These are phyloP conservation scores for Colletotrichum coccodes DNA, from an alignment of 2,329 filamentous ascomycete species.

Conservation along the genomic window DNA sequence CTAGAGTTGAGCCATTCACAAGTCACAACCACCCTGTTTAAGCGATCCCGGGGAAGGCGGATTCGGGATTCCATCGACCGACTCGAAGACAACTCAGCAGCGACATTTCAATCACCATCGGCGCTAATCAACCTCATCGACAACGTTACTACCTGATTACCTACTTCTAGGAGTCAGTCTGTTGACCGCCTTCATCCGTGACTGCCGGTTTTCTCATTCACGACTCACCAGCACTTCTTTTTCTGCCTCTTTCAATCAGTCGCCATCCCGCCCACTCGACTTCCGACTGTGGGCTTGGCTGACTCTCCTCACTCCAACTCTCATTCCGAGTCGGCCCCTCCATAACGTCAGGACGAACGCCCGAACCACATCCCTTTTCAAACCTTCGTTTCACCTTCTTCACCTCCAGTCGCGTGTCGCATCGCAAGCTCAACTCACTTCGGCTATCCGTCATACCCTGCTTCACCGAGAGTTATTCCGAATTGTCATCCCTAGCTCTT, in stretches of 20 bases:
- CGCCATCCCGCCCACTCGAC: background rate
- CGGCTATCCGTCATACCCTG: background rate
- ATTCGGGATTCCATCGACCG: slow-evolving; percentile 1
- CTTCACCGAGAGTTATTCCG: background rate
- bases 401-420: background rate
- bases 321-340: background rate
- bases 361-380: slow-evolving; percentile 21
- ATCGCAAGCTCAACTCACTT: slow-evolving; percentile 20
- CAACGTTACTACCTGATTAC: background rate
- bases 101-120: background rate
- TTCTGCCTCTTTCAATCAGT: background rate
- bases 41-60: background rate
- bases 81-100: slow-evolving; percentile 1
- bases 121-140: background rate
- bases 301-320: slow-evolving; percentile 5
- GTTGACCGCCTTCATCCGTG: background rate
- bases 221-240: background rate
- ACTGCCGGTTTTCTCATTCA: background rate
- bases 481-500: background rate
- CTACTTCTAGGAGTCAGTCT: background rate
- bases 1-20: too few species aligned
- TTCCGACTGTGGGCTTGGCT: background rate
- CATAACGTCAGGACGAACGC: slow-evolving; percentile 26
- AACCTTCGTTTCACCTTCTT: slow-evolving; percentile 30
- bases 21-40: background rate